Conservation (phyloP, 2,329 filamentous ascomycete genomes). For the Talaromyces islandicus region DNA sequence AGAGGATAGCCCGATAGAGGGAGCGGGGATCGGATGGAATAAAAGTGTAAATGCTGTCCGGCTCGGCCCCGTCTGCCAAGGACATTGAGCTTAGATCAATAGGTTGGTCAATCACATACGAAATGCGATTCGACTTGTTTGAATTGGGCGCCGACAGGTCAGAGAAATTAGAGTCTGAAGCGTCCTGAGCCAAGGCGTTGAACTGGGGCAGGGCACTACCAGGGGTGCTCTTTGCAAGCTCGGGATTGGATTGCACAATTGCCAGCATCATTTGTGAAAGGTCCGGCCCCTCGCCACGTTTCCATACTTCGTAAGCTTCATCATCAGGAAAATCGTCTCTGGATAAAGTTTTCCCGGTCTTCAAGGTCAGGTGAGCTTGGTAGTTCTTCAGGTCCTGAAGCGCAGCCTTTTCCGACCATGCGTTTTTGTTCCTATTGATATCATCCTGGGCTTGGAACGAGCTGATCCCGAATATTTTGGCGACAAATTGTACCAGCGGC, state of each 20-base stretch:
- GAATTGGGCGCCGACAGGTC: conserved; percentile 44
- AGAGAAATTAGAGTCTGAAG: conserved; percentile 33
- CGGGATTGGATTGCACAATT: conserved; percentile 78
- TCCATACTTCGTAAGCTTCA: conserved; percentile 84
- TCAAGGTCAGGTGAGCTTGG: conserved; percentile 78
- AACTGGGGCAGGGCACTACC: conserved; percentile 54
- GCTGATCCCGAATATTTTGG: conserved; percentile 75
- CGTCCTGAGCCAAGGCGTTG: conserved; percentile 30
- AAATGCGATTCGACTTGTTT: conserved; percentile 41
- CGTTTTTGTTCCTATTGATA: conserved; percentile 70
- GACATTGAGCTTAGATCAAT: conserved; percentile 57
- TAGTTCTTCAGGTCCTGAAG: conserved; percentile 89
- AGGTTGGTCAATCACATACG: conserved; percentile 60
- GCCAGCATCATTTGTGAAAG: conserved; percentile 91
- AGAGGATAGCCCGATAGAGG: conserved; percentile 76
- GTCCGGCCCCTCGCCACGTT: conserved; percentile 78
- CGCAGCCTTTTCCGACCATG: conserved; percentile 89
- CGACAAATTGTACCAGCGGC: conserved; percentile 83
- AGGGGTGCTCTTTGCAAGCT: conserved; percentile 71
- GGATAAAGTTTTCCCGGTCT: conserved; percentile 68
- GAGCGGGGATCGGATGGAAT: conserved; percentile 78
- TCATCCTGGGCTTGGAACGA: conserved; percentile 78
- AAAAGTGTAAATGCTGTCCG: conserved; percentile 67
- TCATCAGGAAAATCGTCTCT: conserved; percentile 85
- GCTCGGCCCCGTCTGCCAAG: conserved; percentile 45